Conservation (phyloP, 768 basidiomycete species). For the Mycena indigotica region DNA sequence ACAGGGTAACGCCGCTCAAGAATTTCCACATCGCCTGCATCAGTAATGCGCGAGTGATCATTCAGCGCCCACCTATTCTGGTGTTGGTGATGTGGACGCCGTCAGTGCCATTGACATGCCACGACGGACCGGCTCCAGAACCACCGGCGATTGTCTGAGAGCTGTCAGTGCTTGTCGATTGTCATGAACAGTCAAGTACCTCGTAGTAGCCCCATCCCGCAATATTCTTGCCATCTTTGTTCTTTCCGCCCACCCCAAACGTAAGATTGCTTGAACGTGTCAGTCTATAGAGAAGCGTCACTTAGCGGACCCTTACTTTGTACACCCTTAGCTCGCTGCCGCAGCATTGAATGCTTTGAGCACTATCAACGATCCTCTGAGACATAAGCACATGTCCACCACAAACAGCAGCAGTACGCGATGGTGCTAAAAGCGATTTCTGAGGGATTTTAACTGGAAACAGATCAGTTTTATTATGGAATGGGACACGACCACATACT, state of each 20-base stretch:
- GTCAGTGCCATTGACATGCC: conserved; percentile 92
- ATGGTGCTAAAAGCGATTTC: conserved; percentile 79
- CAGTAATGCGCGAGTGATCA: no score
- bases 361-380: conserved; percentile 90
- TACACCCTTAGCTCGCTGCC: conserved; percentile 92
- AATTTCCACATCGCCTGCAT: conserved; percentile 90
- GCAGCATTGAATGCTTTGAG: conserved; percentile 90
- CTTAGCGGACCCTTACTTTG: conserved; percentile 60
- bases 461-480: not conserved
- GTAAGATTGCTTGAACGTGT: conserved; percentile 68
- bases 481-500: conserved; percentile 45
- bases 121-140: conserved; percentile 83
- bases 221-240: conserved; percentile 69
- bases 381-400: conserved; percentile 91
- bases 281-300: conserved; percentile 2
- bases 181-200: no score
- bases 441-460: conserved; percentile 73
- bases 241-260: conserved; percentile 88
- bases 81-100: conserved; percentile 95
- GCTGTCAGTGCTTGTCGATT: conserved; percentile 1
- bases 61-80: conserved; percentile 61
- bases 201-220: conserved; percentile 93
- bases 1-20: conserved; percentile 93
- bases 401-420: conserved; percentile 86
- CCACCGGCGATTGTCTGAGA: conserved; percentile 90